Conservation (phyloP, 1,284 basidiomycete species). For the Cryptococcus sp. region DNA sequence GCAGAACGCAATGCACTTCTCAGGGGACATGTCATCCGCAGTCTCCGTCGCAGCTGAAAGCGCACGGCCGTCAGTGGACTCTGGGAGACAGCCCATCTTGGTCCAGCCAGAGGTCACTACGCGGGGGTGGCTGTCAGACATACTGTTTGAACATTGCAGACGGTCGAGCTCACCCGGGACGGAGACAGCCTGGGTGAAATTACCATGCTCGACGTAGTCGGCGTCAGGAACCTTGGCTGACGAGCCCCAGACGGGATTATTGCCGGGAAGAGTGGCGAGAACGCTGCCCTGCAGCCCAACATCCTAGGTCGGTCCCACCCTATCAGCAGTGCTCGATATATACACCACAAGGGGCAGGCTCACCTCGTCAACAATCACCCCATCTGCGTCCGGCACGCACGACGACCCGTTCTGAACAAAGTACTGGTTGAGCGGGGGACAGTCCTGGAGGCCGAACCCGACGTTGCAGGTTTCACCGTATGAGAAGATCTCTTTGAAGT, state of each 20-base stretch:
- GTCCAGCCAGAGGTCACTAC: conserved; percentile 10
- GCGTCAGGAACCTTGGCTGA: conserved; percentile 10
- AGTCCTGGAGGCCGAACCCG: conserved; percentile 18
- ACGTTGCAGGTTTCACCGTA: conserved; percentile 15
- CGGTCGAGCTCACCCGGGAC: not conserved
- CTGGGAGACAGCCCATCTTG: not conserved
- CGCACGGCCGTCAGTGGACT: not conserved
- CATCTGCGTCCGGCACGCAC: conserved; percentile 11
- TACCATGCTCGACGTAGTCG: conserved; percentile 14
- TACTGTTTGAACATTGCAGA: not conserved
- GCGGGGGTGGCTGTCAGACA: not conserved
- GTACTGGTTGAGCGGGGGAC: conserved; percentile 15
- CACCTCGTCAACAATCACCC: conserved; percentile 20
- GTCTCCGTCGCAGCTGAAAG: not conserved
- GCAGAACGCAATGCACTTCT: conserved; percentile 21
- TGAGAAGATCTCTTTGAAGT: conserved; percentile 16
- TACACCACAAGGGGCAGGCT: not conserved
- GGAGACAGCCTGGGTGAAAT: not conserved
- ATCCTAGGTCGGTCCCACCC: conserved; percentile 1
- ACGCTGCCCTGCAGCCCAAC: conserved; percentile 12
- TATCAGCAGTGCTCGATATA: not conserved
- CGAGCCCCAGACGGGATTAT: conserved; percentile 21
- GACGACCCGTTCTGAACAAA: conserved; percentile 3
- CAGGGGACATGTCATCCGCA: no score
- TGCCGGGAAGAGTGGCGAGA: conserved; percentile 16